Conservation (phyloP, 257 asterid species). For the Haberlea rhodopensis region DNA sequence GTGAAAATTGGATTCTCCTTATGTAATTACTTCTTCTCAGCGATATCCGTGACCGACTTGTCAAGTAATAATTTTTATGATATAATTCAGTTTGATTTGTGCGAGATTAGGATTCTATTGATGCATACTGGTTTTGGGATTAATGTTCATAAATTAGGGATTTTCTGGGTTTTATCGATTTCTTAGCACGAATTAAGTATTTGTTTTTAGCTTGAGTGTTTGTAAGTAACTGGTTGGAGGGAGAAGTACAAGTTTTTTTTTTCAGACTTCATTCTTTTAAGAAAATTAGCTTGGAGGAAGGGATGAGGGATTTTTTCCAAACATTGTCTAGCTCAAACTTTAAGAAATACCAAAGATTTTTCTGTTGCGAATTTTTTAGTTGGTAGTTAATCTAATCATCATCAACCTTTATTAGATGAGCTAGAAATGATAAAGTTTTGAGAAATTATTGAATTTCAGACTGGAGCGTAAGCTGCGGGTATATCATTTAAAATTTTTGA, state of each 20-base stretch:
- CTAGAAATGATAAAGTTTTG: not conserved
- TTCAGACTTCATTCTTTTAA: not conserved
- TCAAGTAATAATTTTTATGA: slow-evolving; percentile 8
- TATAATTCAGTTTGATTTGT: slow-evolving; percentile 1
- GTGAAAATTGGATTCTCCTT: slow-evolving; percentile 18
- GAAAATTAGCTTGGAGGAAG: slow-evolving; percentile 4
- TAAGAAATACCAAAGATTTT: slow-evolving; percentile 17
- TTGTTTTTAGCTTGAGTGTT: slow-evolving; percentile 10
- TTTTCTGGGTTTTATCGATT: slow-evolving; percentile 19
- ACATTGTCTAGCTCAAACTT: not conserved
- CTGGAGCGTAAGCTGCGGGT: slow-evolving; percentile 25
- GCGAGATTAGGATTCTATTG: slow-evolving; percentile 6
- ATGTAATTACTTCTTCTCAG: not conserved
- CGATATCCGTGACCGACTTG: not conserved
- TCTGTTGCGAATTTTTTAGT: not conserved
- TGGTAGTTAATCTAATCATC: slow-evolving; percentile 1
- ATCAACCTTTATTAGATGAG: not conserved
- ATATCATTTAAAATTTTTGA: no score
- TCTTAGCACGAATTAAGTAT: slow-evolving; percentile 6
- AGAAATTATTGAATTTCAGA: slow-evolving; percentile 3
- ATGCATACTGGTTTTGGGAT: not conserved
- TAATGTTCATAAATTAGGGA: slow-evolving; percentile 4
- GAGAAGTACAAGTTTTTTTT: no score
- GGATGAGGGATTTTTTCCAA: not conserved
- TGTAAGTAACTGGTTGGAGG: not conserved